Base-by-base conservation (phyloP, 2,329 filamentous ascomycete genomes). In the Aspergillus uvarum region DNA sequence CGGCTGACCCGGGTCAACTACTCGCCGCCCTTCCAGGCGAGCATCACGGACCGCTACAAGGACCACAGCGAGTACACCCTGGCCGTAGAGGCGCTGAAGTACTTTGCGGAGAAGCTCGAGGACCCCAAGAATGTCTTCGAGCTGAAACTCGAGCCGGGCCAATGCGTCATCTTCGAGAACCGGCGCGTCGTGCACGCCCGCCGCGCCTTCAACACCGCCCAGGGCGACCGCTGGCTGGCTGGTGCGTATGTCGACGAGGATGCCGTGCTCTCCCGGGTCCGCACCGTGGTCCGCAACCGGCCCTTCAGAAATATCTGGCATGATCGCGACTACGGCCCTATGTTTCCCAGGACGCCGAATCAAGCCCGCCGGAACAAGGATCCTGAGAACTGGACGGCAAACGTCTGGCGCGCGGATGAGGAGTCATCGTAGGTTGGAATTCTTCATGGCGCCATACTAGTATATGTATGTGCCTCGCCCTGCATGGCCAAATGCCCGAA, bases 141-240 rank as follows among this genome's bases (percentile, higher is more conserved):
- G 79, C 81, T 89, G 60, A 89, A 89, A 75, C 80, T 97, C 74
- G 80, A 86, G 56, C 87, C 90, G 4, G 95, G 94, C 3, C 90
- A 96, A 70, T 96, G 92, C 72, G 92, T 93, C 12, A 83, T 99
- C n/a, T 98, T 99, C 72, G 89, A 96, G 73, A 98, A 98, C 72
- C 79, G 87, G 60, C 83, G 94, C 19, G 82, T 96, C n/a, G 76
- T 96, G 71, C 95, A 98, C 79, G 94, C 92, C 0, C 82, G 95
- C 4, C 83, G 81, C 16, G 85, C 87, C 31, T 98, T 98, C 75
- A 87, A 94, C 59, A 70, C 72, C 21, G 60, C 59, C 3, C 81
- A 82, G 6, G 90, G 90, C 0, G 83, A 87, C 62, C 82, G 94
- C 55, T 96, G 91, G 90, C 77, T 98, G 57, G 90, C 91, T 67